Conservation (phyloP, 176 grass and related monocot genomes). For the Juncus effusus region DNA sequence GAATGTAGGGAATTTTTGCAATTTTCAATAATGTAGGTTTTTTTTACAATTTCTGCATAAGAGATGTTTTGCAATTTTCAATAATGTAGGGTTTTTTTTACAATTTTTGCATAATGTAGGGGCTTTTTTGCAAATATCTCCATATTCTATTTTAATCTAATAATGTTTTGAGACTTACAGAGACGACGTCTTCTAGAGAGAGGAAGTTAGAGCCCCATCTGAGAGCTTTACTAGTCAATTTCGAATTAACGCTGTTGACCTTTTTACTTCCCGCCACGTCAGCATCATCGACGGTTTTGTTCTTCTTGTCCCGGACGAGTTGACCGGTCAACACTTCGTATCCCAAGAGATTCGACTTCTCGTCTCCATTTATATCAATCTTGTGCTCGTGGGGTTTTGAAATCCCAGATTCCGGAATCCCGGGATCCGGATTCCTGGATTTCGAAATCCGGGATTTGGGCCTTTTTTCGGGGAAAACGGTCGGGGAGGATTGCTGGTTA, state of each 20-base stretch:
- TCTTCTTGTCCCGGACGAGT: slow-evolving; percentile 59
- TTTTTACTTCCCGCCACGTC: slow-evolving; percentile 37
- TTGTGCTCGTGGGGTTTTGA: slow-evolving; percentile 55
- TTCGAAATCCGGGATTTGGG: slow-evolving; percentile 55
- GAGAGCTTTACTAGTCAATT: slow-evolving; percentile 91
- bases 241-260: slow-evolving; percentile 50
- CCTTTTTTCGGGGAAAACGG: slow-evolving; percentile 82
- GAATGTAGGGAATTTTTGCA: no score
- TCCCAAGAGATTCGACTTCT: slow-evolving; percentile 85
- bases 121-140: no score
- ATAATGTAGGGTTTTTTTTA: no score
- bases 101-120: no score
- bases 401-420: slow-evolving; percentile 39
- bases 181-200: slow-evolving; percentile 66
- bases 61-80: no score
- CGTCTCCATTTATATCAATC: slow-evolving; percentile 55
- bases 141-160: no score
- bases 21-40: no score
- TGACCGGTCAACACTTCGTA: slow-evolving; percentile 82
- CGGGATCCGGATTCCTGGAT: slow-evolving; percentile 38
- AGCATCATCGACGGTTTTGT: slow-evolving; percentile 45
- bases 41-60: no score
- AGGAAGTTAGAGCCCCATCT: slow-evolving; percentile 81
- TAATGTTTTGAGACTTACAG: slow-evolving; percentile 55
- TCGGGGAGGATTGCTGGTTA: slow-evolving; percentile 70